Percentiles rank a stretch among this genome's conserved stretches.
phyloP scores from a whole-genome alignment of 2,329 filamentous ascomycete genomes.

The Hymenoscyphus fraxineus region DNA sequence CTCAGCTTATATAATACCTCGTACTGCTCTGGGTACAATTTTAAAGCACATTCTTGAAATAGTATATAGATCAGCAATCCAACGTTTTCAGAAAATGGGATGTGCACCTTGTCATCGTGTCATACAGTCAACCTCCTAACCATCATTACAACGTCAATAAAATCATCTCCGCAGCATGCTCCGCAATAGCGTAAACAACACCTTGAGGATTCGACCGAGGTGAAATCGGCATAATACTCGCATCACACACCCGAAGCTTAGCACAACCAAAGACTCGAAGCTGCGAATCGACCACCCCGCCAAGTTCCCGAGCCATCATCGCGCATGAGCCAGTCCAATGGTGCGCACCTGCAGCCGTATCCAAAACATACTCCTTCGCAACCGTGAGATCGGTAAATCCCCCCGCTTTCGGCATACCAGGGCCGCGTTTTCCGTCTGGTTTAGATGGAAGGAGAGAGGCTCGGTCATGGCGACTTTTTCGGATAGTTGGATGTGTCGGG shows the following conservation, averaged over 20 bases:
- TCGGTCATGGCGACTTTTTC: constrained; percentile 28
- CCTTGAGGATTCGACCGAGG: constrained; percentile 19
- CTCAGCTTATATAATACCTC: too few species aligned
- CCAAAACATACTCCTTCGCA: constrained; percentile 45
- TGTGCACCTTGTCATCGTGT: too few species aligned
- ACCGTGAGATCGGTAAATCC: constrained; percentile 38
- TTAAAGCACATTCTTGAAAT: too few species aligned
- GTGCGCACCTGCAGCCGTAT: constrained; percentile 45
- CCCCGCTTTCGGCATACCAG: constrained; percentile 37
- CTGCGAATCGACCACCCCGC: constrained; percentile 51
- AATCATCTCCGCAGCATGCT: constrained; percentile 1
- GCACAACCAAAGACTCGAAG: constrained; percentile 54
- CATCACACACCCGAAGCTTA: constrained; percentile 58
- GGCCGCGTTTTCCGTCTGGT: constrained; percentile 39
- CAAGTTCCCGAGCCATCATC: constrained; percentile 51
- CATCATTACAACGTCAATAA: neutral
- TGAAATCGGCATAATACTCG: constrained; percentile 50
- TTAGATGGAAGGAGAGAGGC: constrained; percentile 28
- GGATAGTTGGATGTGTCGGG: constrained; percentile 4
- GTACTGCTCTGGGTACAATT: too few species aligned
- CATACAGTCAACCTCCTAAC: neutral
- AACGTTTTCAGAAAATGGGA: too few species aligned
- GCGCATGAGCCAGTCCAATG: constrained; percentile 53
- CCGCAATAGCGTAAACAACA: constrained; percentile 3
- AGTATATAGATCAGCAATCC: too few species aligned